Base-by-base conservation (phyloP, 2,329 filamentous ascomycete genomes). In the Penicillium sp. region DNA sequence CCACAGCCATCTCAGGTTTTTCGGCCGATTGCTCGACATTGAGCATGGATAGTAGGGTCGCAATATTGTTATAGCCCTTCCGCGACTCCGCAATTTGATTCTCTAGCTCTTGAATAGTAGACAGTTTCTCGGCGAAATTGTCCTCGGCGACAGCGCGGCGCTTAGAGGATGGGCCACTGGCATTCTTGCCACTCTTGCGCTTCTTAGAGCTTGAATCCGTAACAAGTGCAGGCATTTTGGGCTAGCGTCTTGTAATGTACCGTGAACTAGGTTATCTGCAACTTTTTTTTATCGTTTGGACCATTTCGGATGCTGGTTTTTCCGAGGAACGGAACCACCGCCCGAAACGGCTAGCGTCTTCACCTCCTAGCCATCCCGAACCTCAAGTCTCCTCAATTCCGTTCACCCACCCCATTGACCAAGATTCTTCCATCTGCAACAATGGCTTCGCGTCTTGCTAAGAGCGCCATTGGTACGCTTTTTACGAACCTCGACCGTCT, bases 401-500 rank as follows among this genome's bases (percentile, higher is more conserved):
- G 69, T 71, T 70, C 69, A 69, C 63, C 71, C 70, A 72, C 68
- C 69, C 68, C 66, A 67, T 70, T 65, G 61, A 64, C 77, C 75
- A 79, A 81, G 80, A 79, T 78, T 79, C 77, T 61, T 80, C 75
- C 78, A 82, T 81, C 78, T 60, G 79, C 84, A 79, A 90, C 83
- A 89, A 97, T 97, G 93, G 93, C 93, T 85, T 96, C 91, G 81
- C 91, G 92, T 85, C 86, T 97, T 83, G 91, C 89, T 86, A 92
- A 90, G 86, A 92, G 87, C 85, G 91, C 92, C 82, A 83, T 93
- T 82, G 90, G 93, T 97, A 87, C 79, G 91, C 87, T 67, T 49
- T 59, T 57, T 46, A 72, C 61, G 72, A 68, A 57, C 60, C 46
- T 48, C 58, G 40, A 48, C 49, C 41, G 50, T 59, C 41, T 40